phyloP scores from a whole-genome alignment of 2,329 filamentous ascomycete genomes.

The Ilyonectria sp. region DNA sequence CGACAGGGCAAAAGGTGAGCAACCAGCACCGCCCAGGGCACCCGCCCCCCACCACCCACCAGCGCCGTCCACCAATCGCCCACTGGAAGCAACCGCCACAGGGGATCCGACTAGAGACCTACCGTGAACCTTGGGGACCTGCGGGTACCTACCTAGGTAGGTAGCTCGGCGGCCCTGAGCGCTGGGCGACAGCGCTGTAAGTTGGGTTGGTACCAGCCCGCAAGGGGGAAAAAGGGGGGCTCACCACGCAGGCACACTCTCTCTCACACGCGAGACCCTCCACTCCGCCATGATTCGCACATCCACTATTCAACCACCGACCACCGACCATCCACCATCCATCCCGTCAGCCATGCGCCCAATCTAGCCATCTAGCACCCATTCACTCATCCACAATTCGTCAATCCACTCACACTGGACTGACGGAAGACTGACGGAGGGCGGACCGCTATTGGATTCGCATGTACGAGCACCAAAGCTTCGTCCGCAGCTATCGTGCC shows the following conservation, averaged over 20 bases:
- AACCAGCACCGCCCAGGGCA: slow-evolving; percentile 10
- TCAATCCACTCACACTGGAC: no score
- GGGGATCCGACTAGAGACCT: background rate
- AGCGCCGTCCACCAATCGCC: slow-evolving; percentile 17
- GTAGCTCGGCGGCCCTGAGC: no score
- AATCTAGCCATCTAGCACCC: background rate
- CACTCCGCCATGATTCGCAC: background rate
- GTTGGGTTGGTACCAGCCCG: background rate
- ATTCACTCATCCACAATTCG: background rate
- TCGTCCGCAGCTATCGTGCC: background rate
- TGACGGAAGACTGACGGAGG: no score
- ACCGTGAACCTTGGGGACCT: no score
- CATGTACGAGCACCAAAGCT: background rate
- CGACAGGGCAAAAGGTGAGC: no score
- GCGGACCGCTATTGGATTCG: background rate
- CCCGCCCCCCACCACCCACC: slow-evolving; percentile 16
- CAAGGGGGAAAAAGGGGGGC: background rate
- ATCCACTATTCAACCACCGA: slow-evolving; percentile 1
- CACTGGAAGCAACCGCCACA: slow-evolving; percentile 15
- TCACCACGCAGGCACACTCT: background rate
- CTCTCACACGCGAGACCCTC: background rate
- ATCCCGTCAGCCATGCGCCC: background rate
- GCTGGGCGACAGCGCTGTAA: no score
- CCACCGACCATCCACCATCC: slow-evolving; percentile 8
- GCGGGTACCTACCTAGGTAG: no score